Percentiles rank a stretch among this genome's conserved stretches.
Conservation (phyloP, 371 early-diverging fungal species). For the Mucor irregularis region DNA sequence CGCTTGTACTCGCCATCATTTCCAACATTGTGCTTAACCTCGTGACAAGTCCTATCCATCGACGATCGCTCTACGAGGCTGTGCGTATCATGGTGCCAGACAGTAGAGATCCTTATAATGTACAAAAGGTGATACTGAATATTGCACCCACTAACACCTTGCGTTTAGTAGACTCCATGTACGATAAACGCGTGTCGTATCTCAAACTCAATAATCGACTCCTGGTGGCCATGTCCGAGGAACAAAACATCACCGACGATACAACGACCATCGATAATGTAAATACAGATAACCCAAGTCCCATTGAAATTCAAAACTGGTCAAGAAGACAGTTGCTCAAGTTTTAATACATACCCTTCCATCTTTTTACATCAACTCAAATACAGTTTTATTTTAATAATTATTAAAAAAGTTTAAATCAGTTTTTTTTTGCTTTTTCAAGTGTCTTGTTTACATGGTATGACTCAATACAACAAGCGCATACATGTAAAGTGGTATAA, state of each 20-base stretch:
- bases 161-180: constrained; percentile 3
- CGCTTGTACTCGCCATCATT: background rate
- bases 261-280: background rate
- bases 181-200: constrained; percentile 2
- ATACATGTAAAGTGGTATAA: constrained; percentile 72
- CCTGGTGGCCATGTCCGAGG: constrained; percentile 2
- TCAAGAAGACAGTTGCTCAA: constrained; percentile 9
- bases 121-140: background rate
- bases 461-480: constrained; percentile 34
- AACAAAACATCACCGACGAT: background rate
- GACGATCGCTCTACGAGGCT: constrained; percentile 8
- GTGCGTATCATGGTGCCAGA: constrained; percentile 9
- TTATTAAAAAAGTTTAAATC: background rate
- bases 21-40: background rate
- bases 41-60: constrained; percentile 6
- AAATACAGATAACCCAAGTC: background rate
- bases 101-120: constrained; percentile 7
- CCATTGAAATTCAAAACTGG: constrained; percentile 10
- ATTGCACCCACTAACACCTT: constrained; percentile 12
- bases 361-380: background rate
- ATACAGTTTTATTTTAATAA: background rate
- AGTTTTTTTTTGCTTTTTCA: background rate
- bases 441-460: background rate
- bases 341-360: background rate
- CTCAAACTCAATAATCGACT: constrained; percentile 7